These are phyloP conservation scores for Thermochaetoides thermophila DNA, from an alignment of 495 filamentous ascomycete genomes.

Conservation along the genomic window DNA sequence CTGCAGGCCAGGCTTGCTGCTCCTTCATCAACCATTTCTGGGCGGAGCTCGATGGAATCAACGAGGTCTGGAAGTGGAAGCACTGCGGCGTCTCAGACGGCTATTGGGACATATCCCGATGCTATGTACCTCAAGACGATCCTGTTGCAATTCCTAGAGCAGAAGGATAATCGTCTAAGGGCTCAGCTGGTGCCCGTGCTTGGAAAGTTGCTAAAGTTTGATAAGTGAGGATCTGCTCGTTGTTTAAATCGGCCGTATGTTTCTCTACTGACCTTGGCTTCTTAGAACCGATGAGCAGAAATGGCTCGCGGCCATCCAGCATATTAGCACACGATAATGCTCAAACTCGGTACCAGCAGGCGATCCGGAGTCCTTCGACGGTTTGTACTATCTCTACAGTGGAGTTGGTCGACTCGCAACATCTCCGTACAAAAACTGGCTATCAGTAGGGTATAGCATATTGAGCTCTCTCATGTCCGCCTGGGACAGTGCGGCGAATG, in stretches of 20 bases:
- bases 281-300: constrained; percentile 70
- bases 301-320: constrained; percentile 64
- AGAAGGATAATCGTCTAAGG: constrained; percentile 81
- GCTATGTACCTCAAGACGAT: constrained; percentile 92
- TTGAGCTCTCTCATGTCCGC: too few relatives aligned
- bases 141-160: constrained; percentile 84
- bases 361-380: too few relatives aligned
- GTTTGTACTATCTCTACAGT: too few relatives aligned
- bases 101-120: constrained; percentile 35
- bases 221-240: constrained; percentile 45
- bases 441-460: too few relatives aligned
- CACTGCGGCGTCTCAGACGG: constrained; percentile 13
- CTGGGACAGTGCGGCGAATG: too few relatives aligned
- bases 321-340: too few relatives aligned
- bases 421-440: too few relatives aligned
- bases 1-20: constrained; percentile 22
- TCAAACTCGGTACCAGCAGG: too few relatives aligned
- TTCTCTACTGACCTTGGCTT: constrained; percentile 4
- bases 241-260: neutral
- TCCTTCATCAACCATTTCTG: constrained; percentile 12
- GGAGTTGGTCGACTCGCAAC: too few relatives aligned
- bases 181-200: constrained; percentile 84
- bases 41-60: constrained; percentile 44
- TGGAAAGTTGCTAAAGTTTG: constrained; percentile 81
- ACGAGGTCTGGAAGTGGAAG: constrained; percentile 33